Evolutionary conservation across 1,139 yeast genomes (phyloP), one percentile per base, ranked within the genome.

Genomic region (Pichia sp.): DNA sequence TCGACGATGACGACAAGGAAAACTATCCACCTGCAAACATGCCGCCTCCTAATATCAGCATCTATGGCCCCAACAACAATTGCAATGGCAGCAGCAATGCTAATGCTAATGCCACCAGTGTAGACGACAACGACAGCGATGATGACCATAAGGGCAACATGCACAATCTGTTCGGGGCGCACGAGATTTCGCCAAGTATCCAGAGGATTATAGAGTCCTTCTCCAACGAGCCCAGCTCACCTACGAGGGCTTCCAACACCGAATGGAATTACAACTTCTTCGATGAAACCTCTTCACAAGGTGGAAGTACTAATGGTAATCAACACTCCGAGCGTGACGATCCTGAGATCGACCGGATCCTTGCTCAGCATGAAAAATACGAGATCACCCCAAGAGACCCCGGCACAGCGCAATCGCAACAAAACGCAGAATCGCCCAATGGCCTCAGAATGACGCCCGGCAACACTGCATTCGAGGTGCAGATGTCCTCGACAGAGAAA

Each of bases 1-100:
- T 67, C n/a, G 69, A 64, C 45, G 69, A 64, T 39, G 70, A 66
- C 23, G 66, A 66, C 45, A 67, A 66, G 46, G 67, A 66, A 47
- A 55, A 59, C 39, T 56, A 55, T 9, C 59, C 62, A 21, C 54
- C 57, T 23, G 9, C 41, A 2, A 30, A 41, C 19, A 37, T 57
- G 9, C 59, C 62, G n/a, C 54, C 56, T 26, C 21, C 41, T 2
- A 28, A 39, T 41, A 21, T 46, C 36, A 40, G 25, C 9, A 40
- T 19, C 10, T 19, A 40, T 22, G 30, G 23, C 21, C 9, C 16
- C 19, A 28, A 40, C 22, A 22, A 1, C n/a, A n/a, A 10, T n/a
- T n/a, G n/a, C 18, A 46, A 41, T n/a, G 23, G 7, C 21, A 23
- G 12, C 12, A 18, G 16, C 30, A 36, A 44, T 31, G 16, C 19